Evolutionary conservation across 495 filamentous ascomycete genomes (phyloP).

Genomic region (Pseudoneurospora amorphoporcata): DNA sequence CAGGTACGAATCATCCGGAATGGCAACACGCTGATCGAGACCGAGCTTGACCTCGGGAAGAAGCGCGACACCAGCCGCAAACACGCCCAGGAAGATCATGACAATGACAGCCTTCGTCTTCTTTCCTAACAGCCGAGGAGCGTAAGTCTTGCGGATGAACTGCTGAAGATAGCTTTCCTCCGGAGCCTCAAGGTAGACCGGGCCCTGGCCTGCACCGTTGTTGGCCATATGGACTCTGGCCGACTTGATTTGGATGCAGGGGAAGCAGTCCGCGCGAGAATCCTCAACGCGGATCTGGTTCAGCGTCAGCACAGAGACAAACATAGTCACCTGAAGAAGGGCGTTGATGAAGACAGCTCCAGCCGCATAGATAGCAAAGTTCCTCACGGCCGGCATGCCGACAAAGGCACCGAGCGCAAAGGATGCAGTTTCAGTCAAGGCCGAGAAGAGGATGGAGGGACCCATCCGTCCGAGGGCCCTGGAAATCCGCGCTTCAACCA

Average conservation of each 20-base stretch:
- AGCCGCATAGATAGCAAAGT: constrained; percentile 93
- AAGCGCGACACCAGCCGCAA: constrained; percentile 72
- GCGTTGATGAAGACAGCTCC: constrained; percentile 97
- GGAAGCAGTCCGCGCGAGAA: constrained; percentile 84
- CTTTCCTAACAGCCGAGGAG: constrained; percentile 66
- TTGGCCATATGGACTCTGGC: constrained; percentile 40
- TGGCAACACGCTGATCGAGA: constrained; percentile 85
- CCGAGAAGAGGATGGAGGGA: constrained; percentile 92
- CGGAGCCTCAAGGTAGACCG: constrained; percentile 50
- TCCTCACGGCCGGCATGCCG: constrained; percentile 93
- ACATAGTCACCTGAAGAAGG: constrained; percentile 89
- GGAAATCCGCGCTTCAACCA: constrained; percentile 73
- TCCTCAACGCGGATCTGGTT: constrained; percentile 84
- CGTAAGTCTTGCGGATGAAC: constrained; percentile 84
- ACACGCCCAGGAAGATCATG: constrained; percentile 74
- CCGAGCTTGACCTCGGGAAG: constrained; percentile 79
- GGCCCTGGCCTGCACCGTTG: constrained; percentile 22
- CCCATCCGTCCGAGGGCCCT: constrained; percentile 88
- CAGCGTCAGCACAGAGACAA: constrained; percentile 78
- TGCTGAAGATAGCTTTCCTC: constrained; percentile 72
- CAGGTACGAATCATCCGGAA: constrained; percentile 85
- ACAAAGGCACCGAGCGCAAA: constrained; percentile 90
- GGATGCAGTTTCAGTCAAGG: constrained; percentile 82
- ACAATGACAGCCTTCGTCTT: constrained; percentile 67
- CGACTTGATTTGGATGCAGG: constrained; percentile 67